A percentile compares a stretch with the other conserved stretches of the same genome.
phyloP scores from a whole-genome alignment of 1,284 basidiomycete species.

The Kalmanozyma brasiliensis region DNA sequence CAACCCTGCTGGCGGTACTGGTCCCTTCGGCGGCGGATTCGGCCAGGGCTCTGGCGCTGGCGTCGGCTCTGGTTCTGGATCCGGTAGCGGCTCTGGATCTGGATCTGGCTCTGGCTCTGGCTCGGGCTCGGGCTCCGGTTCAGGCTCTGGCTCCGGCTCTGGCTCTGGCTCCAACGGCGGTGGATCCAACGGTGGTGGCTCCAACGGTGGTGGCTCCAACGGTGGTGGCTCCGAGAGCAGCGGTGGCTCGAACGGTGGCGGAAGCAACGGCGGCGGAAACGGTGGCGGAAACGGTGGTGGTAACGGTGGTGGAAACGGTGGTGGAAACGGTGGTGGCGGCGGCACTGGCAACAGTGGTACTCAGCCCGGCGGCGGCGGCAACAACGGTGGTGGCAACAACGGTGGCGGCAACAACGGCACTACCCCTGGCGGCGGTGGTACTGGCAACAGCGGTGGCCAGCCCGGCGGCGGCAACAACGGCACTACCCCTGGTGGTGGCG shows the following conservation, averaged over 20 bases:
- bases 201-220: conserved; percentile 1
- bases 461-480: neutral
- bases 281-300: conserved; percentile 2
- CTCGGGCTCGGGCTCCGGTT: conserved; percentile 12
- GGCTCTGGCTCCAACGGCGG: conserved; percentile 2
- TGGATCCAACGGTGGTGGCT: conserved; percentile 2
- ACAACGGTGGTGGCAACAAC: conserved; percentile 2
- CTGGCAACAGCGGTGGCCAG: conserved; percentile 1
- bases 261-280: conserved; percentile 6
- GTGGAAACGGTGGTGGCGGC: conserved; percentile 2
- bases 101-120: conserved; percentile 19
- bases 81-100: conserved; percentile 9
- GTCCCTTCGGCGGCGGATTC: conserved; percentile 11
- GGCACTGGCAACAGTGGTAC: no score
- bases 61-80: conserved; percentile 11
- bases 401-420: conserved; percentile 11
- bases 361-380: neutral
- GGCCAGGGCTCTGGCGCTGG: conserved; percentile 6
- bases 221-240: conserved; percentile 1
- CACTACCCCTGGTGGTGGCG: no score
- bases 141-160: conserved; percentile 9
- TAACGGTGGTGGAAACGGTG: neutral
- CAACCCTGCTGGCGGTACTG: conserved; percentile 4
- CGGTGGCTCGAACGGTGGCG: conserved; percentile 1
- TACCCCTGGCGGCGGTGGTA: conserved; percentile 6